Conservation (phyloP, 2,329 filamentous ascomycete species). For the Sarocladiaceae sp. region DNA sequence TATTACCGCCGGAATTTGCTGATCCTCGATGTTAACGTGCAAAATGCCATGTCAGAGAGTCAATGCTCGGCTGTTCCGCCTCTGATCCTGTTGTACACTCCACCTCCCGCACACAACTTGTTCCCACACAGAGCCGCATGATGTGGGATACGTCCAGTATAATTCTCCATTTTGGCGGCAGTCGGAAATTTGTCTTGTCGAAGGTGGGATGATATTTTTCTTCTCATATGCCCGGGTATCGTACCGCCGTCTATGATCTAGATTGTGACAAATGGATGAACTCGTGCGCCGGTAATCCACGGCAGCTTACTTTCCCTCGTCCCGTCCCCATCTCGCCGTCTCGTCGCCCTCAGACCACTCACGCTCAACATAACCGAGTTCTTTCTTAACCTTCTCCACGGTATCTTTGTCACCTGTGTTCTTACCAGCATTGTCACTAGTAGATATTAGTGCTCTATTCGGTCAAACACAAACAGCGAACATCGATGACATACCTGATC, state of each 20-base stretch:
- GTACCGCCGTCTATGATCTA: constrained; percentile 7
- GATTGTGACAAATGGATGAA: not conserved
- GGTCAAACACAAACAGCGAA: not conserved
- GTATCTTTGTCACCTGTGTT: constrained; percentile 84
- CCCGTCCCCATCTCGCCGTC: constrained; percentile 71
- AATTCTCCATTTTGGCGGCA: not conserved
- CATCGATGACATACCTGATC: constrained; percentile 54
- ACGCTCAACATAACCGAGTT: constrained; percentile 82
- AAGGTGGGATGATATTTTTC: not conserved
- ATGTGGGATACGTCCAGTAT: no score
- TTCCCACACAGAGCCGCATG: not conserved
- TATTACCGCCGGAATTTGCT: not conserved
- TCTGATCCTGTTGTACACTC: not conserved
- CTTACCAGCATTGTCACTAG: constrained; percentile 78
- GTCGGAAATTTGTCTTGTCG: not conserved
- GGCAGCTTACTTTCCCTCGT: constrained; percentile 24
- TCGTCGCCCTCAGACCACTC: constrained; percentile 83
- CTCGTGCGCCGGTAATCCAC: not conserved
- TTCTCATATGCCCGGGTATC: constrained; percentile 6
- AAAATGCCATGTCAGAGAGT: not conserved
- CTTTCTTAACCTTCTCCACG: constrained; percentile 77
- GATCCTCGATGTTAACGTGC: not conserved
- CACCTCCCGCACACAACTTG: not conserved
- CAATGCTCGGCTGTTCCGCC: not conserved
- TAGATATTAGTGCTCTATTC: constrained; percentile 16